Conservation (phyloP, 2,329 filamentous ascomycete genomes). For the Colletotrichum endophyticum region DNA sequence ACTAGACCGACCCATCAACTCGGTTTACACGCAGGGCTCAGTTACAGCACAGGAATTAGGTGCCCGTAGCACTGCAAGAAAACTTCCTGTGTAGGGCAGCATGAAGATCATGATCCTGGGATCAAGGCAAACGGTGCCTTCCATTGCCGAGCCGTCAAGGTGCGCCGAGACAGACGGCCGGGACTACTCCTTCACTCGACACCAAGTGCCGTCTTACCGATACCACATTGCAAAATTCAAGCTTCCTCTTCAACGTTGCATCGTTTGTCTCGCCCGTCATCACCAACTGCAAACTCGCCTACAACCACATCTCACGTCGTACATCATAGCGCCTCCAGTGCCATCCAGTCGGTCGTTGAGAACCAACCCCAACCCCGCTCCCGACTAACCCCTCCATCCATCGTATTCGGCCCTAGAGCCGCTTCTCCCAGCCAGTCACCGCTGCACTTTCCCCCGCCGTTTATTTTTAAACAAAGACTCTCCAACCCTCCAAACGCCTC, state of each 20-base stretch:
- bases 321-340: background rate
- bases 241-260: background rate
- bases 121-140: background rate
- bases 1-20: background rate
- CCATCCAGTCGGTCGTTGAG: background rate
- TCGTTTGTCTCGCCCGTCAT: background rate
- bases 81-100: background rate
- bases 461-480: constrained; percentile 8
- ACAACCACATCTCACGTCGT: background rate
- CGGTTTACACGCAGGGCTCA: background rate
- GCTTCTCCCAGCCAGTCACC: background rate
- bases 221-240: background rate
- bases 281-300: background rate
- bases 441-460: background rate
- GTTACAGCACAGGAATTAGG: background rate
- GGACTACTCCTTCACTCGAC: background rate
- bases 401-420: background rate
- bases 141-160: background rate
- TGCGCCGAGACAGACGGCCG: background rate
- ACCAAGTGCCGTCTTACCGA: background rate
- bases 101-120: background rate
- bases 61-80: background rate
- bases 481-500: constrained; percentile 7
- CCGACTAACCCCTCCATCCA: background rate
- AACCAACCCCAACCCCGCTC: background rate